Evolutionary conservation across 441 rosid genomes (phyloP), one percentile per base, ranked within the genome.

Genomic region (Gossypium davidsonii): DNA sequence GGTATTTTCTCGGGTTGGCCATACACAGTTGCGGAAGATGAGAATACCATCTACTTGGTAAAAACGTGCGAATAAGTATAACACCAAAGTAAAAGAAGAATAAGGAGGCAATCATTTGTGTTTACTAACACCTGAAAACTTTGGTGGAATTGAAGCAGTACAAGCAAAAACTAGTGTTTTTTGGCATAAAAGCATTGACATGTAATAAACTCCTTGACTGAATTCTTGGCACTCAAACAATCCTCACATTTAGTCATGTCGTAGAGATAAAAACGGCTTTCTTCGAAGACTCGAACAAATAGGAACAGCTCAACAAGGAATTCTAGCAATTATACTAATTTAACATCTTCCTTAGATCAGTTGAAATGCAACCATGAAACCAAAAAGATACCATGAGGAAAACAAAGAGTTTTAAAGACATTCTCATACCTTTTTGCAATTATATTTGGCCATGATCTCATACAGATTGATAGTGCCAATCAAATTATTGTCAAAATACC

Each of bases 1-100:
- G 93, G 89, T 42, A 87, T 86, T 79, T 77, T 80, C 51, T 87
- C 88, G 11, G 96, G 96, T 74, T 90, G 93, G 76, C 93, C 90
- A 78, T 87, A 90, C 25, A 88, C 90, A 42, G 96, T 90, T 42
- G 96, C 89, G 20, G 96, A 90, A 42, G 96, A 90, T 21, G 96
- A 90, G 74, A 90, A 90, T 59, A 87, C 93, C 85, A 88, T 79
- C 92, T 88, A 66, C 39, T 68, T 73, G 14, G 42, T 20, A 17
- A 23, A 72, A 51, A 18, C 6, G 4, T 17, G 20, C 20, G 26
- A 14, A 14, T 63, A 63, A 23, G 20, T 58, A 34, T 58, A 3
- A 0, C 4, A 1, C 4, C 37, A 60, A 60, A 6, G 44, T 12
- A 60, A 31, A 56, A 0, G 26, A 3, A 20, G 60, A 9, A 55